Base-by-base conservation (phyloP, 2,329 filamentous ascomycete genomes). In the Bipolaris oryzae region DNA sequence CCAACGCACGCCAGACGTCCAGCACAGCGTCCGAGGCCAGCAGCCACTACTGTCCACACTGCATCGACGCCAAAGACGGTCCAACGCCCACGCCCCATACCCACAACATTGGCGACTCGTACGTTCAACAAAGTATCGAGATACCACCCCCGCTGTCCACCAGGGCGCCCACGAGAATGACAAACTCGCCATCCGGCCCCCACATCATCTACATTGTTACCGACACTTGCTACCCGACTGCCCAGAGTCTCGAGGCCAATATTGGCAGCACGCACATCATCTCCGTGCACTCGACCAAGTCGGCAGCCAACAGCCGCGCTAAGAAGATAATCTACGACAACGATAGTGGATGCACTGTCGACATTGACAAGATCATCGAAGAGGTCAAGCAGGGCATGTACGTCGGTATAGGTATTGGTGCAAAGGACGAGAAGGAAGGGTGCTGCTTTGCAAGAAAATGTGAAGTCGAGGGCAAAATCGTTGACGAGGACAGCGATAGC, bases 261-360 rank as follows among this genome's bases (percentile, higher is more conserved):
- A 63, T 64, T 15, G 65, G 66, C 43, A 50, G 34, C 11, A 65
- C 62, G 7, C 54, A 37, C 16, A 62, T 68, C 55, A 61, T 64
- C 21, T 67, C 63, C 2, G 63, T 65, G 35, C 66, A 69, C 49
- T 64, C 58, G 25, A 65, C 57, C 18, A 57, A 55, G 35, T 35
- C 44, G 3, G 60, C 58, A 18, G 66, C 66, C 15, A 69, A 69
- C 37, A 55, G 48, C 10, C 61, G 63, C 18, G 66, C 66, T 7
- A 69, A 67, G 41, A 69, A 68, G 18, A 57, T 64, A 11, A 69
- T 69, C 37, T 68, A 63, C 42, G 61, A 64, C 16, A 60, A 64
- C 25, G 60, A 57, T 1, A 49, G 60, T 15, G 53, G 57, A 10
- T 63, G 61, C 21, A 59, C 61, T 3, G 56, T 67, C 25, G 67